Percentiles rank a stretch among this genome's conserved stretches.
These are phyloP conservation scores for Penicillium polonicum DNA, from an alignment of 2,329 filamentous ascomycete genomes.

Conservation along the genomic window DNA sequence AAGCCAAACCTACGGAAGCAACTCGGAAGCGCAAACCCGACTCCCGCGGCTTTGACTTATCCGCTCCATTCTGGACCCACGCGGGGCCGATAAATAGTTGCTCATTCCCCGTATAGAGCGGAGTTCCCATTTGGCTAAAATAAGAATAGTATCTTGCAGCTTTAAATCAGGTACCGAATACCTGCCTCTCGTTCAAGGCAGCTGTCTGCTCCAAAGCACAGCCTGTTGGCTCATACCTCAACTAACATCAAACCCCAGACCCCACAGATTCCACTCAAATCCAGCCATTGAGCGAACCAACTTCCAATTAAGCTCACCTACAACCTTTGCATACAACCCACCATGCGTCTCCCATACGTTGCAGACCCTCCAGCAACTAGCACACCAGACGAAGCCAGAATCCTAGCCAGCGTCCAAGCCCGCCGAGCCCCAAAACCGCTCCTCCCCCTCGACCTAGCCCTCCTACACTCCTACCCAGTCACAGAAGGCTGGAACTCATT, in stretches of 20 bases:
- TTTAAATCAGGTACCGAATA: background rate
- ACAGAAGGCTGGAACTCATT: slow-evolving; percentile 61
- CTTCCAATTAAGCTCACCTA: background rate
- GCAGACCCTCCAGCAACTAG: slow-evolving; percentile 50
- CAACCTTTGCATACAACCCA: background rate
- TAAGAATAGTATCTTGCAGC: background rate
- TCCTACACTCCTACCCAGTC: slow-evolving; percentile 56
- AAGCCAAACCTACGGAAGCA: background rate
- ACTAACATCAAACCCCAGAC: background rate
- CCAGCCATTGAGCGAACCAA: background rate
- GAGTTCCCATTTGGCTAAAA: background rate
- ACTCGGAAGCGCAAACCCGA: slow-evolving; percentile 4
- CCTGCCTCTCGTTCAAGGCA: background rate
- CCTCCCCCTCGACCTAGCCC: slow-evolving; percentile 53
- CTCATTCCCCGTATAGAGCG: background rate
- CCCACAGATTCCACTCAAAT: slow-evolving; percentile 1
- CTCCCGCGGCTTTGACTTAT: slow-evolving; percentile 15
- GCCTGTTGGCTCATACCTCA: background rate
- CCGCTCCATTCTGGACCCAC: slow-evolving; percentile 19
- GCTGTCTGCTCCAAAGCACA: background rate
- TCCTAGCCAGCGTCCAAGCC: slow-evolving; percentile 52
- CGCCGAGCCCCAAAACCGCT: slow-evolving; percentile 52
- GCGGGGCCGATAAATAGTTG: slow-evolving; percentile 24
- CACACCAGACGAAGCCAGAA: slow-evolving; percentile 49
- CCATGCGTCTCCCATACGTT: slow-evolving; percentile 58